Conservation (phyloP, 2,329 filamentous ascomycete species). For the Xylaria sp. region DNA sequence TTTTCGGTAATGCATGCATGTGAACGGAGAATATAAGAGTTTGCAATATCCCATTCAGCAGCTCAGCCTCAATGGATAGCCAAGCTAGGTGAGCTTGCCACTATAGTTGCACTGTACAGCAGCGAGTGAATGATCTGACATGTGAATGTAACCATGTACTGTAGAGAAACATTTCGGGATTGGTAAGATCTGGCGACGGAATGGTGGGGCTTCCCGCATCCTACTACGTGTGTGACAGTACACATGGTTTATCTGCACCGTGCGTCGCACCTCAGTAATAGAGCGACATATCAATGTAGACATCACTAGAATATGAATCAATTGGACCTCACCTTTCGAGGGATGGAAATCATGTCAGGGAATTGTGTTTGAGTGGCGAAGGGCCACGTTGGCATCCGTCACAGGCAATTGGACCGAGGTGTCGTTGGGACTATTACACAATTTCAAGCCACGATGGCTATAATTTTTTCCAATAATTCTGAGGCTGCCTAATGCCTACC, state of each 20-base stretch:
- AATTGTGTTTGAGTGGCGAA: slow-evolving; percentile 6
- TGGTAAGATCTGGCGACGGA: not conserved
- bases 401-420: slow-evolving; percentile 13
- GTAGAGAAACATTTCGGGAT: not conserved
- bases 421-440: not conserved
- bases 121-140: slow-evolving; percentile 2
- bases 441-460: not conserved
- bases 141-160: slow-evolving; percentile 25
- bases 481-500: slow-evolving; percentile 6
- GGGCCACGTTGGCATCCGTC: not conserved
- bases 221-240: not conserved
- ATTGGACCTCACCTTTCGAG: not conserved
- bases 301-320: not conserved
- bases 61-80: not conserved
- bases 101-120: not conserved
- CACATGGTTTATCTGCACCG: not conserved
- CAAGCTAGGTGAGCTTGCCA: no score
- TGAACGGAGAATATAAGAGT: slow-evolving; percentile 9
- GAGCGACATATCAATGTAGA: not conserved
- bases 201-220: slow-evolving; percentile 24
- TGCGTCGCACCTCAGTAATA: not conserved
- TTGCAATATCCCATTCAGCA: slow-evolving; percentile 6
- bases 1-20: slow-evolving; percentile 16
- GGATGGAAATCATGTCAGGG: not conserved
- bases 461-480: not conserved